phyloP scores from a whole-genome alignment of 768 basidiomycete species.

The Gelatoporia subvermispora region DNA sequence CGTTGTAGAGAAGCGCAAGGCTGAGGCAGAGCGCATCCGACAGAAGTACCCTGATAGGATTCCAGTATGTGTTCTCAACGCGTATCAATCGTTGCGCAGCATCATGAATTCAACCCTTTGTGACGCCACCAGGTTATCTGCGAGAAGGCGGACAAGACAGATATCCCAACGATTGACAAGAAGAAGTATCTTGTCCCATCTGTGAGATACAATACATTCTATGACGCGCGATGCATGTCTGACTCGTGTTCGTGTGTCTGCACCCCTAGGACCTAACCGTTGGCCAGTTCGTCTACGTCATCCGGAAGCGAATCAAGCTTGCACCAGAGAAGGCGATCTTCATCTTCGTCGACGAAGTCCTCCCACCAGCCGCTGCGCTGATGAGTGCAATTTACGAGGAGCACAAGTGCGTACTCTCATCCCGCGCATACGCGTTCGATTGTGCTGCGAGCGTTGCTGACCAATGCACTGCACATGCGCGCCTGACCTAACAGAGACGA shows the following conservation, averaged over 20 bases:
- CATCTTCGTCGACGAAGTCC: conserved; percentile 98
- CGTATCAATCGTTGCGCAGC: not conserved
- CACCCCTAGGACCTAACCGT: conserved; percentile 84
- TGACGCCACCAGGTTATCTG: conserved; percentile 78
- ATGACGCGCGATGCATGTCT: conserved; percentile 2
- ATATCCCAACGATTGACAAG: conserved; percentile 99
- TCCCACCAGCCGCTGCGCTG: conserved; percentile 95
- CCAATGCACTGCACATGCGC: not conserved
- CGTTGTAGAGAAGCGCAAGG: conserved; percentile 91
- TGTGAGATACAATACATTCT: conserved; percentile 40
- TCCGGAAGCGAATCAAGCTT: conserved; percentile 99
- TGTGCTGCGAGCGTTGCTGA: not conserved
- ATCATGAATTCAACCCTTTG: not conserved
- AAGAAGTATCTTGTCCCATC: conserved; percentile 99
- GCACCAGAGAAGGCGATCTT: conserved; percentile 99
- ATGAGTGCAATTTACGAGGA: conserved; percentile 99
- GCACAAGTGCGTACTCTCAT: conserved; percentile 77
- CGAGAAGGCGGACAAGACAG: conserved; percentile 97
- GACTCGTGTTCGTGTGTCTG: no score
- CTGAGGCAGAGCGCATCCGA: conserved; percentile 95
- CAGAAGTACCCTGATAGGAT: conserved; percentile 99
- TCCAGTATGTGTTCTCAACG: conserved; percentile 58
- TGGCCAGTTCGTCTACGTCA: conserved; percentile 99
- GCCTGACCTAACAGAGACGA: conserved; percentile 68
- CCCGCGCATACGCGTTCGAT: not conserved